Base-by-base conservation (phyloP, 2,329 filamentous ascomycete species). In the Acrodontium crateriforme region DNA sequence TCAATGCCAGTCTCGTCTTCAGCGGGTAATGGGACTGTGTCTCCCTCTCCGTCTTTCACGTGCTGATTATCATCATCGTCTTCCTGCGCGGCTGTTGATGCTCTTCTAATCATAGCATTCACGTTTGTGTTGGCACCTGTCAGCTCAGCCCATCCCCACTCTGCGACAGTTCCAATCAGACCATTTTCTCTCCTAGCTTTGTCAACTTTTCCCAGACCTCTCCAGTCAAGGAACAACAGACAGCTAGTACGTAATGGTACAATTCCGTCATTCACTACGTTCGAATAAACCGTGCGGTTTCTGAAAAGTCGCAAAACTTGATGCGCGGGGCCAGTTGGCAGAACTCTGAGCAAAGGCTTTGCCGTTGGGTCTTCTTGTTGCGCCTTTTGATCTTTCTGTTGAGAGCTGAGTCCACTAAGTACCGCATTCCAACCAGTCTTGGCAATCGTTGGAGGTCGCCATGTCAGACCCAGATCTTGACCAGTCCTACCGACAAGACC, bases 221-320 rank as follows among this genome's bases (percentile, higher is more conserved):
- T 79, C 89, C 89, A 98, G 50, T 98, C 89, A 2, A 98, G 62
- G 47, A 98, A 98, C 5, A 98, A 59, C n/a, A 98, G 62, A 53
- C 87, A 98, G 38, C 87, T 95, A 4, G 89, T 98, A 13, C 89
- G 74, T 18, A 98, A 60, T 3, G 89, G 89, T 4, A 98, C 89
- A 41, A 98, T 94, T 3, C 85, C 87, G 55, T 95, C 87, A 47
- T 95, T 95, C 41, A 95, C 87, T 9, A 95, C 85, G 46, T 95
- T 95, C 2, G 85, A 93, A 52, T 95, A 95, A 2, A 94, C 66
- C 0, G 89, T 95, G 10, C 87, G 69, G 50, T 91, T 92, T 13
- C 82, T 67, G 53, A 95, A 95, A 56, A 81, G 83, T 49, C 78
- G 76, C 21, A 95, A 58, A 1, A 85, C 87, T 30, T 73, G 71